Percentiles rank a stretch among this genome's conserved stretches.
Evolutionary conservation across 106 monocot species (phyloP).

Genomic region (Posidonia australis): DNA sequence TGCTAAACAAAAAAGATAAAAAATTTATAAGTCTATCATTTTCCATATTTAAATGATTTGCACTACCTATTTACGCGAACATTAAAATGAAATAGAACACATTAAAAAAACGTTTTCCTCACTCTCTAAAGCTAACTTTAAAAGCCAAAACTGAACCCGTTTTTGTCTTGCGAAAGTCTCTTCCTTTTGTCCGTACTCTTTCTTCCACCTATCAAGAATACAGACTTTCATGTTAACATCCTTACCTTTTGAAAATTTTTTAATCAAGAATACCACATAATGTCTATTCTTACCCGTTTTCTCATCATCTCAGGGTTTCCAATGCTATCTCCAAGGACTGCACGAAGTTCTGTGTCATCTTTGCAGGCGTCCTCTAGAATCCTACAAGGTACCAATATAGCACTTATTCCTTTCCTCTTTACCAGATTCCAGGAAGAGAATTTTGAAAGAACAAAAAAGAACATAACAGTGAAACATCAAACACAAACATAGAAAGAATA

Average conservation of each 20-base stretch:
- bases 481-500: too few species aligned
- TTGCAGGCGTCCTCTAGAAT: slow-evolving; percentile 84
- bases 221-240: neutral
- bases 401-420: neutral
- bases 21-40: too few species aligned
- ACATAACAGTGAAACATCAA: too few species aligned
- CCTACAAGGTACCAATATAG: slow-evolving; percentile 17
- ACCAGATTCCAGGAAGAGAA: neutral
- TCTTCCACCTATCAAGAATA: slow-evolving; percentile 58
- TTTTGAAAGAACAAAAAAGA: too few species aligned
- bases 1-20: too few species aligned
- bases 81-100: neutral
- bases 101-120: slow-evolving; percentile 12
- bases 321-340: slow-evolving; percentile 86
- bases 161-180: slow-evolving; percentile 75
- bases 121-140: slow-evolving; percentile 99
- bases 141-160: slow-evolving; percentile 91
- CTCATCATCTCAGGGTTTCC: slow-evolving; percentile 95
- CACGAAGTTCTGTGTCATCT: slow-evolving; percentile 81
- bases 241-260: neutral
- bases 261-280: neutral
- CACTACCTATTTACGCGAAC: neutral
- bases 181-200: slow-evolving; percentile 79
- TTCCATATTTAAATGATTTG: neutral
- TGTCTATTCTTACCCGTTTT: slow-evolving; percentile 46